Evolutionary conservation across 2,329 filamentous ascomycete species (phyloP).

Genomic region (Aspergillus neotritici): DNA sequence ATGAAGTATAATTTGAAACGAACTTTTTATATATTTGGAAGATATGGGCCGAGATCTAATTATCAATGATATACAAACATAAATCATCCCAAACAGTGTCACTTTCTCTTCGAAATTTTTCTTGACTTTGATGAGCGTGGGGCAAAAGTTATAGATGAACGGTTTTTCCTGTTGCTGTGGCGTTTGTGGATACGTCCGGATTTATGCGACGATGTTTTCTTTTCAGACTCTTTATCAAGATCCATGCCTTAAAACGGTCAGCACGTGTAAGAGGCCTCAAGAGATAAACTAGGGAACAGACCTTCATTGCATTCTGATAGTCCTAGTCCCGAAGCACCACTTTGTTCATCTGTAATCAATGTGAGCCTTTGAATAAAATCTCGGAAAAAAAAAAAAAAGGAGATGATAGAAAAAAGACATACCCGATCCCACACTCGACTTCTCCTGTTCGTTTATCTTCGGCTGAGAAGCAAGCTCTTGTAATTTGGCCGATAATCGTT

Average conservation of each 20-base stretch:
- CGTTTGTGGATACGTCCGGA: slow-evolving; percentile 37
- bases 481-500: slow-evolving; percentile 80
- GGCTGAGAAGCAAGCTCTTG: slow-evolving; percentile 72
- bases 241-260: slow-evolving; percentile 34
- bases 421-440: slow-evolving; percentile 29
- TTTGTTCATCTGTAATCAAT: slow-evolving; percentile 13
- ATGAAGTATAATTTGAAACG: no score
- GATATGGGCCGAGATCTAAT: not conserved
- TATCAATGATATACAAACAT: not conserved
- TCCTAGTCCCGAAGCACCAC: slow-evolving; percentile 10
- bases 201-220: slow-evolving; percentile 23
- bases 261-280: not conserved
- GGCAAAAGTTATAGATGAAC: slow-evolving; percentile 37
- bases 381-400: not conserved
- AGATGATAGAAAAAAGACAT: slow-evolving; percentile 9
- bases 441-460: slow-evolving; percentile 55
- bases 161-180: slow-evolving; percentile 26
- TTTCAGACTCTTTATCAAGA: slow-evolving; percentile 25
- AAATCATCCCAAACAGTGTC: not conserved
- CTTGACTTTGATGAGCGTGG: slow-evolving; percentile 27
- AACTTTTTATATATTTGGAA: not conserved
- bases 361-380: slow-evolving; percentile 4
- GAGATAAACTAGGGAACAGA: slow-evolving; percentile 6
- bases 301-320: slow-evolving; percentile 17
- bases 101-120: slow-evolving; percentile 31